phyloP scores from a whole-genome alignment of 2,329 filamentous ascomycete genomes.

The Fusarium anthophilum region DNA sequence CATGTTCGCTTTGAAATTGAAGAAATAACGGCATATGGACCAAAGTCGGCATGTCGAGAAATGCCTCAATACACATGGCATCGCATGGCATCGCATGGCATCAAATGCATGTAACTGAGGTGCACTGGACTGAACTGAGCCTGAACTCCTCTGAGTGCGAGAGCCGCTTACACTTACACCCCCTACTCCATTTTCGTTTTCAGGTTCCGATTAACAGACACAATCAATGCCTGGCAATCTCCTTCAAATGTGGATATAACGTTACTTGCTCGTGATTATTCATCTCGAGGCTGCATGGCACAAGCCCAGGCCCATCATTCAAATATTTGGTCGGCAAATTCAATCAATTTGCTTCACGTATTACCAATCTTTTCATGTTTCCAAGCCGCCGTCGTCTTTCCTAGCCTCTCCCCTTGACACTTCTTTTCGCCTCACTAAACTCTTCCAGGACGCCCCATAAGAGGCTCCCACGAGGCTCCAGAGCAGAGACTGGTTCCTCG shows the following conservation, averaged over 20 bases:
- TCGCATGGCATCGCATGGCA: background rate
- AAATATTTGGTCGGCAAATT: too few relatives aligned
- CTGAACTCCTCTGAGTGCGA: background rate
- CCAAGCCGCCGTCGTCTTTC: background rate
- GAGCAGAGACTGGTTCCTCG: background rate
- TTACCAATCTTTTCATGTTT: background rate
- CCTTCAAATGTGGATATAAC: background rate
- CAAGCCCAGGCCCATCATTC: constrained; percentile 7
- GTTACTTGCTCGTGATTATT: background rate
- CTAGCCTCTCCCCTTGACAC: background rate
- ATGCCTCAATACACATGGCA: constrained; percentile 32
- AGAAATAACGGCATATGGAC: constrained; percentile 19
- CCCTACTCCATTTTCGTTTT: constrained; percentile 10
- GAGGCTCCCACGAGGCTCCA: constrained; percentile 6
- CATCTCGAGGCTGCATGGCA: constrained; percentile 8
- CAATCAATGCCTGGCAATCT: background rate
- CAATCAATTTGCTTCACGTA: background rate
- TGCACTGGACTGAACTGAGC: background rate
- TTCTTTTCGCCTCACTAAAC: constrained; percentile 13
- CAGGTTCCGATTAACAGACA: background rate
- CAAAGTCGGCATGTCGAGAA: constrained; percentile 27
- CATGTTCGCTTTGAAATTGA: background rate
- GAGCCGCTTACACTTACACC: background rate
- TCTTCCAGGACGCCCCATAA: constrained; percentile 5
- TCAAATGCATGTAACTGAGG: background rate